Evolutionary conservation across 1,284 basidiomycete genomes (phyloP), one percentile per base, ranked within the genome.

Genomic region (Leccinum colubrinum): DNA sequence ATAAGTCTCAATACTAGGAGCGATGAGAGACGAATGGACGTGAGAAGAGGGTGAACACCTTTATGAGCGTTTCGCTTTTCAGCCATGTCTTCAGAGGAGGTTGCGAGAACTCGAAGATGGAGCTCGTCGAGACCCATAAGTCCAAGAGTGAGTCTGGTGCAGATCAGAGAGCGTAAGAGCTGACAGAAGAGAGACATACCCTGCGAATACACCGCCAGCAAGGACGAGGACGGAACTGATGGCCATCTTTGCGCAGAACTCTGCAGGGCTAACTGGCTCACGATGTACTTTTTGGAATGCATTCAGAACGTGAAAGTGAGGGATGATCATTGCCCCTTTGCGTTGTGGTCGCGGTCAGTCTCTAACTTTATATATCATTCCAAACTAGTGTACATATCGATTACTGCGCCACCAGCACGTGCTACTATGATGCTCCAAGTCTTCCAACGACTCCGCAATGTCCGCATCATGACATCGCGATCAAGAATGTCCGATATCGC

Each of bases 71-170:
- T 88, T 59, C 74, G 72, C 66, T 84, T 82, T 74, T 95, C 91
- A 51, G 72, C 79, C 1, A 77, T 69, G 69, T 95, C 85, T 20
- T 88, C 90, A 0, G 94, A 95, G 1, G 92, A 93, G 0, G 87
- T 83, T 1, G 91, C 81, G 25, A 97, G 81, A 1, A 97, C 95
- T 30, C 93, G 88, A 17, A 98, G 82, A 71, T 97, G 95, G 51
- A 98, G 84, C 68, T 95, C 91, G 70, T 98, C 96, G 17, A 97
- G 85, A 2, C 96, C 95, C 95, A 97, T 97, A 35, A 97, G 81
- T 5, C 93, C 95, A 20, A 98, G 86, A 0, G 95, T 97, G 58
- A 97, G 79, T 2, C 88, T 65, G 59, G 33, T n/a, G 5, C 25
- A 35, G 2, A 12, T 66, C 8, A 62, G 61, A 62, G 60, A 3